A percentile compares a stretch with the other conserved stretches of the same genome.
Evolutionary conservation across 75 land plant genomes (phyloP).

Genomic region (Cunninghamia lanceolata): DNA sequence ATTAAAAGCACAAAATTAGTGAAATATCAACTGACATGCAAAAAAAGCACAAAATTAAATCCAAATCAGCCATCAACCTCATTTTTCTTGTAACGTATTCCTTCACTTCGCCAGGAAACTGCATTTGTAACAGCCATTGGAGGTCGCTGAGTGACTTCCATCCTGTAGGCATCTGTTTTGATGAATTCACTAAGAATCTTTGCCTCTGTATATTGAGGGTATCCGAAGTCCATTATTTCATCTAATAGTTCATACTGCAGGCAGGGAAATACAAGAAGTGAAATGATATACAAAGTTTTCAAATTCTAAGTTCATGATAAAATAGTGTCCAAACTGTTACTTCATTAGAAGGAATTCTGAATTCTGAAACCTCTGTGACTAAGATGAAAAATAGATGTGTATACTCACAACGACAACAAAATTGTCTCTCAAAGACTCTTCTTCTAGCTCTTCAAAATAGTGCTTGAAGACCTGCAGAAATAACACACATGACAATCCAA

Average conservation of each 20-base stretch:
- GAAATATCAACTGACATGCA: not conserved
- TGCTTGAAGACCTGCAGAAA: slow-evolving; percentile 88
- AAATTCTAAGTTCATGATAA: not conserved
- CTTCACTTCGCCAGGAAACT: slow-evolving; percentile 99
- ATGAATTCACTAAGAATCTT: slow-evolving; percentile 98
- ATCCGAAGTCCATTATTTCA: slow-evolving; percentile 99
- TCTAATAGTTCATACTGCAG: slow-evolving; percentile 96
- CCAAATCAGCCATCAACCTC: slow-evolving; percentile 48
- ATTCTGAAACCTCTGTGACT: not conserved
- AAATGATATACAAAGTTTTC: not conserved
- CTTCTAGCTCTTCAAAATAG: slow-evolving; percentile 98
- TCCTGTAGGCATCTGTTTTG: slow-evolving; percentile 99
- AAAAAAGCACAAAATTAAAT: not conserved
- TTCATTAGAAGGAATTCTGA: not conserved
- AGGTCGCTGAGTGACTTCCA: slow-evolving; percentile 97
- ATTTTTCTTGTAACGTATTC: slow-evolving; percentile 96
- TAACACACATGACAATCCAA: not conserved
- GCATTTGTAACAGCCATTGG: slow-evolving; percentile 99
- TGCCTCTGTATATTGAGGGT: slow-evolving; percentile 99
- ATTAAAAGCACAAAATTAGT: not conserved
- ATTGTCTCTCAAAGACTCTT: slow-evolving; percentile 96
- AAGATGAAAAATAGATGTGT: not conserved
- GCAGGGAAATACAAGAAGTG: not conserved
- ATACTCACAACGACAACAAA: slow-evolving; percentile 96
- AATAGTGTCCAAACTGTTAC: not conserved